These are phyloP conservation scores for Aspergillus hiratsukae DNA, from an alignment of 2,329 filamentous ascomycete genomes.

Conservation along the genomic window DNA sequence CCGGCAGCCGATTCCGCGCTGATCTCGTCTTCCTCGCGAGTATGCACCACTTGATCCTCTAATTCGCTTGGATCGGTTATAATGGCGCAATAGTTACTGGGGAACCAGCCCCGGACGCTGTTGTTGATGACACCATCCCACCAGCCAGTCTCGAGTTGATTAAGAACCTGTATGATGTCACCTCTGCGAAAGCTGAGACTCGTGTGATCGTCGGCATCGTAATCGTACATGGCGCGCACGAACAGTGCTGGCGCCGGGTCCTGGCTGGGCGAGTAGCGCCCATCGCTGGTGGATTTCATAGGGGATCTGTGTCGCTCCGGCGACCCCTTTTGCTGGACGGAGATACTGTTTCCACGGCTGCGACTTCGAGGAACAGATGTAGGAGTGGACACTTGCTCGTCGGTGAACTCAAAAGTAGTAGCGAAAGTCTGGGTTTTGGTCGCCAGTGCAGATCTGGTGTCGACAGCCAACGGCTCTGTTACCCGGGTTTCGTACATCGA, in stretches of 20 bases:
- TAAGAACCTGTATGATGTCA: conserved; percentile 97
- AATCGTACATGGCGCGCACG: conserved; percentile 94
- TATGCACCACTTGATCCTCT: conserved; percentile 56
- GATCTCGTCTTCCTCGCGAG: conserved; percentile 50
- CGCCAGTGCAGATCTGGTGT: conserved; percentile 29
- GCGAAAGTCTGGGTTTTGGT: conserved; percentile 35
- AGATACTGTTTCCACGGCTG: conserved; percentile 29
- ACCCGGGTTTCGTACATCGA: conserved; percentile 33
- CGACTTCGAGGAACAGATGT: conserved; percentile 26
- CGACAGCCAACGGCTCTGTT: conserved; percentile 30
- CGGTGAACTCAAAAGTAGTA: conserved; percentile 42
- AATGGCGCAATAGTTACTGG: conserved; percentile 95
- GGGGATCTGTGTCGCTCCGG: conserved; percentile 26
- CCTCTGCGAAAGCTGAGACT: conserved; percentile 95
- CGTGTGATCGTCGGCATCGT: conserved; percentile 94
- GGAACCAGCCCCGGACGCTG: conserved; percentile 88
- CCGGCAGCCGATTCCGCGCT: conserved; percentile 50
- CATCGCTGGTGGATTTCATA: conserved; percentile 26
- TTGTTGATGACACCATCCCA: conserved; percentile 99
- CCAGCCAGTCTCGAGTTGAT: conserved; percentile 96
- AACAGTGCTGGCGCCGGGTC: conserved; percentile 60
- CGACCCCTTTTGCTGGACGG: conserved; percentile 20
- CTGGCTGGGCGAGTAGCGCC: conserved; percentile 29
- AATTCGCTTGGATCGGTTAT: conserved; percentile 73
- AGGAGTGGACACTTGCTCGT: conserved; percentile 32